Conservation (phyloP, 73 alveolate species). For the Stentor roeselii region DNA sequence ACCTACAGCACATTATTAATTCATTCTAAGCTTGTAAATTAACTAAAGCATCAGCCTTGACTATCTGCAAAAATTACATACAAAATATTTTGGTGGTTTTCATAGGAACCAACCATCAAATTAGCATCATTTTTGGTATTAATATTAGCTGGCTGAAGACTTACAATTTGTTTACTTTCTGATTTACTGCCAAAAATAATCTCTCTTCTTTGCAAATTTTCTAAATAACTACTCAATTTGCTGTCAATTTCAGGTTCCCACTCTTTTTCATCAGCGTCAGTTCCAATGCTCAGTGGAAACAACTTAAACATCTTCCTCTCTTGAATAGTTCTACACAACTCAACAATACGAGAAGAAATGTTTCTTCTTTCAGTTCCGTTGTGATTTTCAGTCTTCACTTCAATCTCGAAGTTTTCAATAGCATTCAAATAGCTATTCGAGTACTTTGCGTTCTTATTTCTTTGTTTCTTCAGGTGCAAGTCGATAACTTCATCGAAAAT, state of each 20-base stretch:
- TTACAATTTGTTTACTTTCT: background rate
- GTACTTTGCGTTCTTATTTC: no score
- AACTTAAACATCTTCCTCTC: background rate
- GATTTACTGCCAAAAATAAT: slow-evolving; percentile 1
- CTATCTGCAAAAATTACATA: slow-evolving; percentile 12
- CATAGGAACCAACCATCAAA: background rate
- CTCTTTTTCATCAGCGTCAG: background rate
- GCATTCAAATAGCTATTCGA: no score
- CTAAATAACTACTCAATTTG: background rate
- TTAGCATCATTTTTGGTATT: slow-evolving; percentile 3
- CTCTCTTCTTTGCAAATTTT: background rate
- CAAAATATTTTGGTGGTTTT: background rate
- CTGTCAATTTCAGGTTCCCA: background rate
- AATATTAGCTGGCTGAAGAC: background rate
- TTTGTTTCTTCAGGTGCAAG: no score
- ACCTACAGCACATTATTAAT: no score
- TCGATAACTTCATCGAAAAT: no score
- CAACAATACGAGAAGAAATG: background rate
- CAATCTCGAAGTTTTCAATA: no score
- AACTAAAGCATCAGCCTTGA: no score
- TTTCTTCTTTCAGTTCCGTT: background rate
- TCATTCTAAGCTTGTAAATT: no score
- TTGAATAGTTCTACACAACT: background rate
- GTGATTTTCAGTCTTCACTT: background rate
- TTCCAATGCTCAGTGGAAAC: background rate